Evolutionary conservation across 768 basidiomycete genomes (phyloP).

Genomic region (Russula virescens): DNA sequence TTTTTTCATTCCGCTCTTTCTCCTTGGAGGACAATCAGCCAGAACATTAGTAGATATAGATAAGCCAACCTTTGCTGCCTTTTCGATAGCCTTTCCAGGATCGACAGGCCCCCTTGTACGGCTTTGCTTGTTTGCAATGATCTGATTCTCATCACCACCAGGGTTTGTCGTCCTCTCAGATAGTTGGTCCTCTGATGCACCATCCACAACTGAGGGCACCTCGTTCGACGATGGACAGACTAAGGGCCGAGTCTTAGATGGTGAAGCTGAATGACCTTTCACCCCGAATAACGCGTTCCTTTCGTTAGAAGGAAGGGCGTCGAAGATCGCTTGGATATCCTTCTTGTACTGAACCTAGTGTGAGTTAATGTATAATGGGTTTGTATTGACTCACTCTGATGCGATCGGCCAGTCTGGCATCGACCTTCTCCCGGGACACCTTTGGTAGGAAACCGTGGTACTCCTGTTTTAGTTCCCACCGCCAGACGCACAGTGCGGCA

Average conservation of each 20-base stretch:
- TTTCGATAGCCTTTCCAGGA: slow-evolving; percentile 55
- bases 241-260: slow-evolving; percentile 12
- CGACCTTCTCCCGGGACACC: slow-evolving; percentile 55
- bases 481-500: slow-evolving; percentile 67
- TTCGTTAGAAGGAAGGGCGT: slow-evolving; percentile 52
- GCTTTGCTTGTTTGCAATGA: slow-evolving; percentile 28
- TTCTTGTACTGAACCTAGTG: slow-evolving; percentile 47
- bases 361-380: neutral
- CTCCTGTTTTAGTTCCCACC: slow-evolving; percentile 74
- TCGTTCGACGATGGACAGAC: slow-evolving; percentile 19
- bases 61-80: slow-evolving; percentile 46
- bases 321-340: slow-evolving; percentile 50
- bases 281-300: slow-evolving; percentile 46
- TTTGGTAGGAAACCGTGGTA: slow-evolving; percentile 61
- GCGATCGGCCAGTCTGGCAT: slow-evolving; percentile 57
- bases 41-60: neutral
- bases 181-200: neutral
- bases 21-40: slow-evolving; percentile 38
- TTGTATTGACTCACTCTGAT: slow-evolving; percentile 43
- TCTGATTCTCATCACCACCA: slow-evolving; percentile 35
- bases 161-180: slow-evolving; percentile 30
- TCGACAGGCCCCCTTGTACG: slow-evolving; percentile 50
- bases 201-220: neutral
- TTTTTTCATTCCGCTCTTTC: slow-evolving; percentile 63
- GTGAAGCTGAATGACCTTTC: slow-evolving; percentile 35